Percentiles rank a stretch among this genome's conserved stretches.
Evolutionary conservation across 495 filamentous ascomycete genomes (phyloP).

Genomic region (Clavariopsis aquatica): DNA sequence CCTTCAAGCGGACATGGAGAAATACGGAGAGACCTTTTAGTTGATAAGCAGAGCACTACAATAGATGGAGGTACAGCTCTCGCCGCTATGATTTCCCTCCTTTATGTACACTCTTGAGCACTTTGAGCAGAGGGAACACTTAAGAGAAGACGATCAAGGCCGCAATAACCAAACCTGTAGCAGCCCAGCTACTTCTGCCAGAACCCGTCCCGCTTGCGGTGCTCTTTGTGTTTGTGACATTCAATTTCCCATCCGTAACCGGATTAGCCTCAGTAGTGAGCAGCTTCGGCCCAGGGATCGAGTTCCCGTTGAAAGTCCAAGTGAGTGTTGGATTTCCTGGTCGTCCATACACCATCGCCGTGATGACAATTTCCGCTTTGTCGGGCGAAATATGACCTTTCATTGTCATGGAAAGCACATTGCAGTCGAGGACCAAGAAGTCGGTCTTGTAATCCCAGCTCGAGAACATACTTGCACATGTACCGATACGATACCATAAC

Average conservation of each 20-base stretch:
- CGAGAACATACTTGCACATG: not conserved
- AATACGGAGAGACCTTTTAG: too few species aligned
- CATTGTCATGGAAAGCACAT: slow-evolving; percentile 2
- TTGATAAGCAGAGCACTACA: too few species aligned
- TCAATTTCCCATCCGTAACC: slow-evolving; percentile 8
- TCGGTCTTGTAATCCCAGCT: slow-evolving; percentile 8
- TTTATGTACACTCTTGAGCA: too few species aligned
- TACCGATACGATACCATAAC: slow-evolving; percentile 4
- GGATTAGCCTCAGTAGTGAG: slow-evolving; percentile 7
- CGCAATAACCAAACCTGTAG: not conserved
- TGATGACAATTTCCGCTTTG: not conserved
- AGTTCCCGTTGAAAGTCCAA: not conserved
- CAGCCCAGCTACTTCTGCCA: not conserved
- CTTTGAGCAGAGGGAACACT: not conserved
- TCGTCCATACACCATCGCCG: not conserved
- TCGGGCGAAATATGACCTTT: slow-evolving; percentile 2
- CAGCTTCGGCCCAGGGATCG: slow-evolving; percentile 5
- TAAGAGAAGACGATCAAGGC: not conserved
- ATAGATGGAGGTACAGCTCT: too few species aligned
- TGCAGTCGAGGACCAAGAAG: slow-evolving; percentile 7
- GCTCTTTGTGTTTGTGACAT: not conserved
- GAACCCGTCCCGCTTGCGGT: slow-evolving; percentile 1
- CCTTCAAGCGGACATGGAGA: too few species aligned
- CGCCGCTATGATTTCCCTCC: too few species aligned
- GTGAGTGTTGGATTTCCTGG: slow-evolving; percentile 4